phyloP scores from a whole-genome alignment of 768 basidiomycete genomes.

The Fistulinella prunicolor region DNA sequence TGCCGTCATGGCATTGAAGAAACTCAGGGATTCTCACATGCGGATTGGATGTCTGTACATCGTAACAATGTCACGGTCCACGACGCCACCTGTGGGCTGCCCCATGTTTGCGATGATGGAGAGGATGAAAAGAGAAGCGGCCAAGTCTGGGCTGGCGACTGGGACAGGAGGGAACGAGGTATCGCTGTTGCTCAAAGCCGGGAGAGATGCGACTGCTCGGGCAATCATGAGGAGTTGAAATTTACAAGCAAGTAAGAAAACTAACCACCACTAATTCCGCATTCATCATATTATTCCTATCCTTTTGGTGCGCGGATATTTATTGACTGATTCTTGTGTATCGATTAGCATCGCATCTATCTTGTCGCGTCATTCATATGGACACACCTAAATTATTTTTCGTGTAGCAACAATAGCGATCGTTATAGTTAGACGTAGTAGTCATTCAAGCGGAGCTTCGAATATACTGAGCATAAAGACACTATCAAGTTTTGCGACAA shows the following conservation, averaged over 20 bases:
- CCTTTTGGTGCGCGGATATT: slow-evolving; percentile 14
- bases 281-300: not conserved
- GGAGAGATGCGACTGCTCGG: slow-evolving; percentile 81
- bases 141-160: slow-evolving; percentile 51
- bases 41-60: slow-evolving; percentile 85
- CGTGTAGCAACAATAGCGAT: too few relatives aligned
- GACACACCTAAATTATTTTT: slow-evolving; percentile 11
- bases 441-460: too few relatives aligned
- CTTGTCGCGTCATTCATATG: slow-evolving; percentile 7
- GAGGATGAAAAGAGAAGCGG: slow-evolving; percentile 41
- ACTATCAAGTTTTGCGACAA: too few relatives aligned
- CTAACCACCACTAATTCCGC: slow-evolving; percentile 15
- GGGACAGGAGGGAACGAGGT: slow-evolving; percentile 93
- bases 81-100: slow-evolving; percentile 44
- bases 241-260: slow-evolving; percentile 1
- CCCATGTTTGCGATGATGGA: slow-evolving; percentile 56
- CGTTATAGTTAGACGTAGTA: too few relatives aligned
- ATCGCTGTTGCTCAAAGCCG: slow-evolving; percentile 79
- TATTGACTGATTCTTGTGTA: slow-evolving; percentile 29
- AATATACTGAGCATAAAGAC: too few relatives aligned
- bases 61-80: slow-evolving; percentile 76
- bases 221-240: slow-evolving; percentile 44
- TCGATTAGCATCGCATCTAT: slow-evolving; percentile 19
- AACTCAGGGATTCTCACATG: slow-evolving; percentile 85
- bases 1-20: slow-evolving; percentile 76